Percentiles rank a stretch among this genome's conserved stretches.
These are phyloP conservation scores for Pholiota conissans DNA, from an alignment of 768 basidiomycete species.

Conservation along the genomic window DNA sequence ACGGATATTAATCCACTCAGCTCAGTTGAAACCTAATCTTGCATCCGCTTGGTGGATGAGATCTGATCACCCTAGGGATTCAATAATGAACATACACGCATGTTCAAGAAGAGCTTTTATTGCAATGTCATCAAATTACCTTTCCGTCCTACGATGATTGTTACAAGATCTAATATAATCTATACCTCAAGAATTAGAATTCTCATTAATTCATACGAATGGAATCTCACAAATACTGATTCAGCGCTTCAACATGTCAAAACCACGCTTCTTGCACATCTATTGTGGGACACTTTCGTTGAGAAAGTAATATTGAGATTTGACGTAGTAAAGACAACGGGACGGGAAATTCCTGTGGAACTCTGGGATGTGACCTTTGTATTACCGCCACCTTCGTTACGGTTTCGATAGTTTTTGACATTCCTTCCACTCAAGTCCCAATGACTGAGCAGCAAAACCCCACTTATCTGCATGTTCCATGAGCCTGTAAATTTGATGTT, in stretches of 20 bases:
- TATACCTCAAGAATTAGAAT: not conserved
- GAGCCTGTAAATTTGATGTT: conserved; percentile 46
- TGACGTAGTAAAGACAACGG: too few relatives aligned
- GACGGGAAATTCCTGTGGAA: too few relatives aligned
- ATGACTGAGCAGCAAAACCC: conserved; percentile 69
- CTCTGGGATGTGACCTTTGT: not conserved
- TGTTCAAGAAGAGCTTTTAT: too few relatives aligned
- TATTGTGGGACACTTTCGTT: too few relatives aligned
- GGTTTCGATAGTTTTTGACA: conserved; percentile 19
- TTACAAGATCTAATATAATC: not conserved
- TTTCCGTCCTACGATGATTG: not conserved
- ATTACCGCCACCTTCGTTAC: not conserved
- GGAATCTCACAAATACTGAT: not conserved
- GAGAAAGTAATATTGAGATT: too few relatives aligned
- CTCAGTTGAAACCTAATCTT: not conserved
- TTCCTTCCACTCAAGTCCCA: conserved; percentile 49
- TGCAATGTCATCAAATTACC: not conserved
- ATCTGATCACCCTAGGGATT: not conserved
- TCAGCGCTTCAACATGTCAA: too few relatives aligned
- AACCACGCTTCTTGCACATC: too few relatives aligned
- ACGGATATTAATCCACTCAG: conserved; percentile 58
- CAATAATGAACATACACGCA: not conserved
- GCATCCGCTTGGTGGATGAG: not conserved
- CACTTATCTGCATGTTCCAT: conserved; percentile 77
- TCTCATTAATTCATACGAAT: not conserved